A percentile compares a stretch with the other conserved stretches of the same genome.
phyloP scores from a whole-genome alignment of 306 rosid genomes.

The apple (Malus domestica) region DNA sequence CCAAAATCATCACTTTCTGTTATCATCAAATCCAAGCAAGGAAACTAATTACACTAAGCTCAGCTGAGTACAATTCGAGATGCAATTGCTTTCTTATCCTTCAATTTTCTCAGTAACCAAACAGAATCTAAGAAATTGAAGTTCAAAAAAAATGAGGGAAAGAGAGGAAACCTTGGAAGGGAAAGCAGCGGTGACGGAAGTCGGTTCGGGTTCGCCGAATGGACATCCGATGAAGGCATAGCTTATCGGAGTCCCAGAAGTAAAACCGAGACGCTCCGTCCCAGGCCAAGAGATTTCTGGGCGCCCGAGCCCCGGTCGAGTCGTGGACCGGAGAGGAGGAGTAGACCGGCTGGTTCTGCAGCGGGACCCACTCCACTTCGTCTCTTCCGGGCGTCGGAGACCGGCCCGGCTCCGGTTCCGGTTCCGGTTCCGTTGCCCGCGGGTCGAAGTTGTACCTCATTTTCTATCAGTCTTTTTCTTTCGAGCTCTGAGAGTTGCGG shows the following conservation, averaged over 20 bases:
- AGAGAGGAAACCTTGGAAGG: slow-evolving; percentile 60
- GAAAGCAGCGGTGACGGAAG: slow-evolving; percentile 68
- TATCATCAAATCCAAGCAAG: not conserved
- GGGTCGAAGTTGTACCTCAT: slow-evolving; percentile 50
- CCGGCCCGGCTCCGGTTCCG: slow-evolving; percentile 31
- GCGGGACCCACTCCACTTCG: slow-evolving; percentile 77
- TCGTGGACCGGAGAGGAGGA: slow-evolving; percentile 15
- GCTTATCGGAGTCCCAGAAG: slow-evolving; percentile 61
- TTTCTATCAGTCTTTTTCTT: not conserved
- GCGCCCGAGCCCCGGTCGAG: slow-evolving; percentile 4
- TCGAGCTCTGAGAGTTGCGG: not conserved
- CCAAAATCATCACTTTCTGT: not conserved
- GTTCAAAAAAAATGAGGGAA: not conserved
- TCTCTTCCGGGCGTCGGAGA: slow-evolving; percentile 52
- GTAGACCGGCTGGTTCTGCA: slow-evolving; percentile 66
- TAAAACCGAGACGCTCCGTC: slow-evolving; percentile 85
- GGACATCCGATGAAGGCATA: slow-evolving; percentile 63
- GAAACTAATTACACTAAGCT: not conserved
- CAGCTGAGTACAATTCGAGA: no score
- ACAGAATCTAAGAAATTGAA: not conserved
- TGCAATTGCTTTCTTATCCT: not conserved
- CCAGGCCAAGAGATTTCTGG: slow-evolving; percentile 58
- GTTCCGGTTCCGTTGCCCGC: slow-evolving; percentile 32
- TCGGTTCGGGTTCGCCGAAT: slow-evolving; percentile 77
- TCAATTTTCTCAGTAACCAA: slow-evolving; percentile 2